Percentiles rank a stretch among this genome's conserved stretches.
Evolutionary conservation across 1,284 basidiomycete species (phyloP).

Genomic region (Nidula niveotomentosa): DNA sequence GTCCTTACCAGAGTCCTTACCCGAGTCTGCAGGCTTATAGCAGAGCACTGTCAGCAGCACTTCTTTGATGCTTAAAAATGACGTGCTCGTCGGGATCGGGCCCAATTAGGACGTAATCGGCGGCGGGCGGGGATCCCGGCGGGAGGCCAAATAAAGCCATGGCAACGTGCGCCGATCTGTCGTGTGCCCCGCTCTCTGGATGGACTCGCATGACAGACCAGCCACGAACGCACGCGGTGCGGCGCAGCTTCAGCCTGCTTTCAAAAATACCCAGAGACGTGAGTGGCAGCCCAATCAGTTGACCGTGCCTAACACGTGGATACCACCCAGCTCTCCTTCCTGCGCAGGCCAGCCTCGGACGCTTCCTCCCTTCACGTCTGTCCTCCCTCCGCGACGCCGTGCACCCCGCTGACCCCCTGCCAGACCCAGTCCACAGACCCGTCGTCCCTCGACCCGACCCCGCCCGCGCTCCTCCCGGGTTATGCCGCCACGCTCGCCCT

Average conservation of each 20-base stretch:
- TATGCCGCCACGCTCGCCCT: constrained; percentile 23
- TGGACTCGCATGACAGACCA: not conserved
- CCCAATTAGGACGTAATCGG: not conserved
- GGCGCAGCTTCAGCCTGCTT: constrained; percentile 26
- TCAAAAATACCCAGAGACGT: constrained; percentile 30
- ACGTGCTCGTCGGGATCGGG: constrained; percentile 11
- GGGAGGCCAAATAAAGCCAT: not conserved
- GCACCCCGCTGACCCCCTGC: not conserved
- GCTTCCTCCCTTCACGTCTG: constrained; percentile 19
- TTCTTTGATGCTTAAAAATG: constrained; percentile 5
- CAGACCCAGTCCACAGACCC: constrained; percentile 1
- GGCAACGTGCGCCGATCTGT: not conserved
- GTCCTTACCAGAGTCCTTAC: too few species aligned
- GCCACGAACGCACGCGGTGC: constrained; percentile 5
- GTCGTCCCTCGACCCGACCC: constrained; percentile 6
- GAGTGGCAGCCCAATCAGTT: constrained; percentile 18
- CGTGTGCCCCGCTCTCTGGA: too few species aligned
- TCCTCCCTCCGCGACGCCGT: constrained; percentile 9
- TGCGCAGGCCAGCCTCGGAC: constrained; percentile 11
- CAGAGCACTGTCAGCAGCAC: too few species aligned
- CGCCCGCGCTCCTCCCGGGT: constrained; percentile 21
- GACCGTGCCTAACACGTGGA: constrained; percentile 45
- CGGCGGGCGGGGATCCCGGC: not conserved
- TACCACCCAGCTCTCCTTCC: constrained; percentile 27
- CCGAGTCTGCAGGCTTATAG: too few species aligned